Evolutionary conservation across 768 basidiomycete genomes (phyloP), one percentile per base, ranked within the genome.

Genomic region (Leucocoprinus birnbaumii): DNA sequence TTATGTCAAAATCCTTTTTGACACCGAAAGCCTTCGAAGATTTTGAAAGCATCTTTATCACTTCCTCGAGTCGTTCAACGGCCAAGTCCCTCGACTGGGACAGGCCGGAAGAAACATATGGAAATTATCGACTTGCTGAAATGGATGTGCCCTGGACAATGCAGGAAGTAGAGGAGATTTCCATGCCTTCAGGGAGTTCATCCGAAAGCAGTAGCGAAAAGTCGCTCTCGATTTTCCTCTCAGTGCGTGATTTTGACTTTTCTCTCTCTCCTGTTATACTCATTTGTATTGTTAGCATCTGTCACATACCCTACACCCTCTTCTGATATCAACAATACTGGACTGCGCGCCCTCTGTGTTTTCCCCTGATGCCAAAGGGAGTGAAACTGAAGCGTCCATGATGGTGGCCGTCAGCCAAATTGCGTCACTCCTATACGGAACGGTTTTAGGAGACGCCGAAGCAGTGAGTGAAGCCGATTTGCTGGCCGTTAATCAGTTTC

Each of bases 321-420:
- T 86, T 9, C 73, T 98, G 10, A 72, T 93, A 2, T 86, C 92
- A 19, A 86, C 89, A 1, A 91, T 93, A 69, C 80, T 98, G 19
- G 95, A 98, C 66, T 83, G 84, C 59, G 91, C 92, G 3, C 91
- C 95, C 1, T 65, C 80, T 13, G 89, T 89, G 1, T 95, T 96
- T 69, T 79, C 85, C 3, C 87, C 90, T 0, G 80, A 78, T 59
- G 71, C 71, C n/a, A 76, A 63, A 26, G 80, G 84, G 2, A 67
- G 80, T 11, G 85, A 86, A 55, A 78, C 77, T 2, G 86, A 89
- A 56, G 67, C 84, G 16, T 79, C 82, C 55, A 73, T 85, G 53
- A 71, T 92, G 14, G 56, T 79, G n/a, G 77, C 79, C 1, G 76
- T 86, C 4, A 74, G 75, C 25, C 75, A 77, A 55, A 83, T 93